Conservation (phyloP, 1,284 basidiomycete genomes). For the Sporisorium scitamineum region DNA sequence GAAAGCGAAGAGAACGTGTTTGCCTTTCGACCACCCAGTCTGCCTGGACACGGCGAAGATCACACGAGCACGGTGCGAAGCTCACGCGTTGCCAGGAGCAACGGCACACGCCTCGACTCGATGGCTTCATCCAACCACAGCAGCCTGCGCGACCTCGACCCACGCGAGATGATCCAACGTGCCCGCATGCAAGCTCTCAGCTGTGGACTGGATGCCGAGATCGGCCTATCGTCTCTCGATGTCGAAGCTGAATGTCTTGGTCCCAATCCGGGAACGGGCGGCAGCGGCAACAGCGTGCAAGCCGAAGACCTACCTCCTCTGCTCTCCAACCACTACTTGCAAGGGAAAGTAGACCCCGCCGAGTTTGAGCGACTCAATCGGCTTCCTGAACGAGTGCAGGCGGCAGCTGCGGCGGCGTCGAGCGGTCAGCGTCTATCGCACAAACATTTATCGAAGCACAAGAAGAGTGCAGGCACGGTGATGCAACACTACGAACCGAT, state of each 20-base stretch:
- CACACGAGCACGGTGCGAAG: not conserved
- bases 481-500: slow-evolving; percentile 35
- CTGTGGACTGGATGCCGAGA: slow-evolving; percentile 45
- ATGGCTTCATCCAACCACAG: slow-evolving; percentile 35
- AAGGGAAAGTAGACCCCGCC: slow-evolving; percentile 26
- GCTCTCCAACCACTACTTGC: slow-evolving; percentile 43
- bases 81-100: not conserved
- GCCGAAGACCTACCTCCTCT: slow-evolving; percentile 46
- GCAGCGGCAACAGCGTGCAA: slow-evolving; percentile 4
- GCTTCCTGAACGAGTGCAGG: slow-evolving; percentile 29
- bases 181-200: slow-evolving; percentile 15
- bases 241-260: slow-evolving; percentile 3
- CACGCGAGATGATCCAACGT: slow-evolving; percentile 34
- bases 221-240: slow-evolving; percentile 15
- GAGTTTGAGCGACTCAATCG: slow-evolving; percentile 40
- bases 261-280: not conserved
- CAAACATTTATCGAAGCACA: slow-evolving; percentile 35
- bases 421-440: slow-evolving; percentile 16
- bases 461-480: slow-evolving; percentile 13
- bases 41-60: slow-evolving; percentile 15
- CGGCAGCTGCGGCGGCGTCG: slow-evolving; percentile 14
- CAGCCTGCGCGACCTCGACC: slow-evolving; percentile 27
- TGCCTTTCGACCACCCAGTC: slow-evolving; percentile 37
- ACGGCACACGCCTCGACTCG: slow-evolving; percentile 10
- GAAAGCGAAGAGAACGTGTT: slow-evolving; percentile 37